Evolutionary conservation across 2,329 filamentous ascomycete species (phyloP).

Genomic region (Aurifilum marmelostoma): DNA sequence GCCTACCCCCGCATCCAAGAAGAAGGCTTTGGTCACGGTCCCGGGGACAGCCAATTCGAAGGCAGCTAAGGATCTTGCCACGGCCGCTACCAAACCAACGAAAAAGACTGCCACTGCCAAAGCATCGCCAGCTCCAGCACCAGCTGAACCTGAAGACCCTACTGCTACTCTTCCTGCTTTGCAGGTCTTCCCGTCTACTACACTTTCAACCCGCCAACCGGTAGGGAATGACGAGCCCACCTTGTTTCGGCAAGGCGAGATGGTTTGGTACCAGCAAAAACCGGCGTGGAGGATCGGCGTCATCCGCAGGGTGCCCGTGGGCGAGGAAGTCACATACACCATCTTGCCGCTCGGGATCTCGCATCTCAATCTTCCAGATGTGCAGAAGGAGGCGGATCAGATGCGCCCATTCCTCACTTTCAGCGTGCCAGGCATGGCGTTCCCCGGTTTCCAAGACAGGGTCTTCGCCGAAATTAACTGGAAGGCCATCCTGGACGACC

Average conservation of each 20-base stretch:
- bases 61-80: slow-evolving; percentile 15
- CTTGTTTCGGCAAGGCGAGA: slow-evolving; percentile 40
- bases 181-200: slow-evolving; percentile 10
- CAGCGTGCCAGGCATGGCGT: slow-evolving; percentile 38
- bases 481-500: slow-evolving; percentile 32
- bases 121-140: neutral
- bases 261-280: slow-evolving; percentile 42
- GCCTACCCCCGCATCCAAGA: slow-evolving; percentile 17
- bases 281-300: slow-evolving; percentile 42
- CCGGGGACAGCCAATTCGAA: slow-evolving; percentile 2
- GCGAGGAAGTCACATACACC: slow-evolving; percentile 31
- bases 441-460: slow-evolving; percentile 33
- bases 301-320: slow-evolving; percentile 31
- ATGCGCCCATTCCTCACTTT: slow-evolving; percentile 45
- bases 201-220: slow-evolving; percentile 11
- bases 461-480: slow-evolving; percentile 38
- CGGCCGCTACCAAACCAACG: slow-evolving; percentile 11
- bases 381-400: slow-evolving; percentile 33
- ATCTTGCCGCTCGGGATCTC: slow-evolving; percentile 39
- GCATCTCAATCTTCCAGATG: slow-evolving; percentile 31
- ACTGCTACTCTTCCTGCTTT: neutral
- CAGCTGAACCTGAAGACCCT: neutral
- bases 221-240: slow-evolving; percentile 25
- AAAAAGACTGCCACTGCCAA: slow-evolving; percentile 10
- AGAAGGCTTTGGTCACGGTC: slow-evolving; percentile 14